Conservation (phyloP, 2,329 filamentous ascomycete species). For the Curvularia hawaiiensis region DNA sequence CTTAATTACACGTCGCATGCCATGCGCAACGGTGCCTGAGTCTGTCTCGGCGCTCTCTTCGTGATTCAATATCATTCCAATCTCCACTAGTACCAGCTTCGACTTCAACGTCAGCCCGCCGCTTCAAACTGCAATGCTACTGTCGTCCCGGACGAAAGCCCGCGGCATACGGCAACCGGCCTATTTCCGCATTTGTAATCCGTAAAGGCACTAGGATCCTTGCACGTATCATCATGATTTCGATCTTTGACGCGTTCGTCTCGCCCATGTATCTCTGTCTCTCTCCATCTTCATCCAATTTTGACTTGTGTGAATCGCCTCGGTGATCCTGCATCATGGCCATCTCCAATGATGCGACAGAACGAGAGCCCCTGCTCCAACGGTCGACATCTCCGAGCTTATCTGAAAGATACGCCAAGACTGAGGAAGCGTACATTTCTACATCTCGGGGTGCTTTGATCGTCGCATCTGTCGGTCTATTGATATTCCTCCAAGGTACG, state of each 20-base stretch:
- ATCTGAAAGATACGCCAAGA: conserved; percentile 28
- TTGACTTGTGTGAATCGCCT: neutral
- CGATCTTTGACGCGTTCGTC: conserved; percentile 4
- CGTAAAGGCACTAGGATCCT: conserved; percentile 9
- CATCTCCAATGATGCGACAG: conserved; percentile 19
- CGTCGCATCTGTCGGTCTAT: conserved; percentile 58
- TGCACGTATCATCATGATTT: conserved; percentile 21
- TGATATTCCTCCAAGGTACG: conserved; percentile 66
- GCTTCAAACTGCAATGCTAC: neutral
- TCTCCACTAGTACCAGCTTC: neutral
- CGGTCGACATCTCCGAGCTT: conserved; percentile 24
- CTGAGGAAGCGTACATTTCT: conserved; percentile 30
- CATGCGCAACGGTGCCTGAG: conserved; percentile 7
- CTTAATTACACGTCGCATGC: conserved; percentile 11
- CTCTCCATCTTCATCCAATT: neutral
- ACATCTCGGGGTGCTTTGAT: conserved; percentile 49
- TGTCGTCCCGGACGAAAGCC: conserved; percentile 19
- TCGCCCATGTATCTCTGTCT: conserved; percentile 1
- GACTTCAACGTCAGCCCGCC: neutral
- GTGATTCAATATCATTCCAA: neutral
- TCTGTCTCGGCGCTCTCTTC: neutral
- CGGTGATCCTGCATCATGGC: conserved; percentile 17
- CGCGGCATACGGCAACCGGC: conserved; percentile 12
- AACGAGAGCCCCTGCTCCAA: conserved; percentile 38
- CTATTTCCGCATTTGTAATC: conserved; percentile 32